phyloP scores from a whole-genome alignment of 2,329 filamentous ascomycete species.

The Colletotrichum truncatum region DNA sequence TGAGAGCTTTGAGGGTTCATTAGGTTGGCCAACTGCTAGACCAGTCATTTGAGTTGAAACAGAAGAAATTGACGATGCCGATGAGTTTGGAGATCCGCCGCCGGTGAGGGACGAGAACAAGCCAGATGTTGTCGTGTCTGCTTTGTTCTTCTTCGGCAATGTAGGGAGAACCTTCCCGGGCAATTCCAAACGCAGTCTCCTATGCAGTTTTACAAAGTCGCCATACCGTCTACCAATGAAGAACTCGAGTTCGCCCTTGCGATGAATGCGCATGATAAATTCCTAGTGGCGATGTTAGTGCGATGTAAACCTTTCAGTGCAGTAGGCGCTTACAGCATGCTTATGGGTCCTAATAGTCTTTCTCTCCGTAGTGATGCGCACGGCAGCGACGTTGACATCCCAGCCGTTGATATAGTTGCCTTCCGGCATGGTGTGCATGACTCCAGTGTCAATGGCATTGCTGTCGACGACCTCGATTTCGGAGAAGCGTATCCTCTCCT shows the following conservation, averaged over 20 bases:
- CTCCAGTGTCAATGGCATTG: slow-evolving; percentile 88
- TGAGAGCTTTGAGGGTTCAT: slow-evolving; percentile 48
- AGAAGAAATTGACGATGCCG: slow-evolving; percentile 83
- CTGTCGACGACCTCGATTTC: slow-evolving; percentile 97
- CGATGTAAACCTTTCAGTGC: background rate
- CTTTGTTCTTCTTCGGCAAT: slow-evolving; percentile 91
- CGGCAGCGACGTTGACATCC: slow-evolving; percentile 95
- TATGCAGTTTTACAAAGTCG: slow-evolving; percentile 85
- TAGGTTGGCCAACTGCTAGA: slow-evolving; percentile 36
- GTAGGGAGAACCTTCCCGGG: slow-evolving; percentile 90
- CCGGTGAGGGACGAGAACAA: slow-evolving; percentile 62
- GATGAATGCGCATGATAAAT: slow-evolving; percentile 88
- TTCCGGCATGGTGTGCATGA: slow-evolving; percentile 87
- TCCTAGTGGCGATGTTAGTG: slow-evolving; percentile 64
- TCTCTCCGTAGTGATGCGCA: slow-evolving; percentile 82
- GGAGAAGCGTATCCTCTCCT: slow-evolving; percentile 95
- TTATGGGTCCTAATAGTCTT: slow-evolving; percentile 89
- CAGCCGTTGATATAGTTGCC: slow-evolving; percentile 94
- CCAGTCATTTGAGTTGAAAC: slow-evolving; percentile 73
- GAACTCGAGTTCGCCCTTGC: slow-evolving; percentile 76
- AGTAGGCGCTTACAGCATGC: slow-evolving; percentile 77
- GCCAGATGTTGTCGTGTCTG: slow-evolving; percentile 71
- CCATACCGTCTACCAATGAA: slow-evolving; percentile 89
- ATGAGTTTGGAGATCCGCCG: slow-evolving; percentile 73
- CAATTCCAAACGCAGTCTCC: slow-evolving; percentile 81